Conservation (phyloP, 306 rosid species). For the Benincasa hispida region DNA sequence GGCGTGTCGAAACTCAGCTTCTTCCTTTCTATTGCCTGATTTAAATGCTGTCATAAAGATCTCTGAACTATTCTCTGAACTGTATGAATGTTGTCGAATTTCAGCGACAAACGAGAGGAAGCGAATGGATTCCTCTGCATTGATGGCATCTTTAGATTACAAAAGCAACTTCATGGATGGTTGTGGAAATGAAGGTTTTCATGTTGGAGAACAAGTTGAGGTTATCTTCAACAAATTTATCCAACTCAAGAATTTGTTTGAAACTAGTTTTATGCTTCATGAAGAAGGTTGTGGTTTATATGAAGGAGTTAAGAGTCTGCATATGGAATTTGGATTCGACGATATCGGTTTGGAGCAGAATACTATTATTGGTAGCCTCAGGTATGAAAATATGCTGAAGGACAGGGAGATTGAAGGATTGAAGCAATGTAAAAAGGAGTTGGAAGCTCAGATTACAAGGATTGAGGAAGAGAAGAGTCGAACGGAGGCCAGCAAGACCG, state of each 20-base stretch:
- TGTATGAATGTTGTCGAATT: neutral
- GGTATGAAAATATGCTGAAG: slow-evolving; percentile 16
- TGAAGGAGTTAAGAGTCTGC: neutral
- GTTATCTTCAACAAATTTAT: slow-evolving; percentile 7
- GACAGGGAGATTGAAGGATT: slow-evolving; percentile 26
- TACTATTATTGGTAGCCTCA: neutral
- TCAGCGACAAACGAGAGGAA: neutral
- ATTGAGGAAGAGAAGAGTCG: slow-evolving; percentile 23
- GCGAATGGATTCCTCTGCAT: neutral
- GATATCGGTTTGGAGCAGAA: neutral
- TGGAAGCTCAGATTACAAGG: slow-evolving; percentile 30
- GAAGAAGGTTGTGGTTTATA: neutral
- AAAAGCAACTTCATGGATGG: neutral
- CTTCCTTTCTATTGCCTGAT: slow-evolving; percentile 8
- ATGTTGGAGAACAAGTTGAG: neutral
- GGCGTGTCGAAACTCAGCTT: neutral
- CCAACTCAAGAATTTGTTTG: slow-evolving; percentile 9
- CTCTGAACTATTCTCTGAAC: neutral
- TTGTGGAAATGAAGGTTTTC: neutral
- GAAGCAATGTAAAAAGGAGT: slow-evolving; percentile 16
- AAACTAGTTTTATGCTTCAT: slow-evolving; percentile 1
- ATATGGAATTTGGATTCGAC: neutral
- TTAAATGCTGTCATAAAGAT: neutral
- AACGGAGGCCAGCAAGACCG: neutral
- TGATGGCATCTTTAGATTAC: neutral